phyloP scores from a whole-genome alignment of 768 basidiomycete species.

The Phlegmacium glaucopus region DNA sequence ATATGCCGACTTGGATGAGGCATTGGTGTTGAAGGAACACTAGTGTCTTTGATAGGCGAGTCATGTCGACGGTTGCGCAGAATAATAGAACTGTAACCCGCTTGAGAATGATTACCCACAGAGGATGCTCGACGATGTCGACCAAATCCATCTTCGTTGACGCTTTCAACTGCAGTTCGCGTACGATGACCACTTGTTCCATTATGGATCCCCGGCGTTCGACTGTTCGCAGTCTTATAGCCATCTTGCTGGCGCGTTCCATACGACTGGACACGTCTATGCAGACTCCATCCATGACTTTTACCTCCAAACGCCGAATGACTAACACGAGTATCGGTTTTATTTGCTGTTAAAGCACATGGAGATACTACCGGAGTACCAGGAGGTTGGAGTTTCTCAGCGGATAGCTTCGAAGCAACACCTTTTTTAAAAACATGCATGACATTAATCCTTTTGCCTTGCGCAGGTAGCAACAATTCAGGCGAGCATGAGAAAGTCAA shows the following conservation, averaged over 20 bases:
- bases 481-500: conserved; percentile 76
- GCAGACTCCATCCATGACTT: conserved; percentile 12
- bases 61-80: too few species aligned
- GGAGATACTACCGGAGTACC: conserved; percentile 2
- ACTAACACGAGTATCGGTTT: conserved; percentile 9
- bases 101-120: conserved; percentile 11
- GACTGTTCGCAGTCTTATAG: too few species aligned
- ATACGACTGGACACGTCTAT: conserved; percentile 22
- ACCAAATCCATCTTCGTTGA: neutral
- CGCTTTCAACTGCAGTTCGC: neutral
- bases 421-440: conserved; percentile 74
- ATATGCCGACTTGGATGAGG: neutral
- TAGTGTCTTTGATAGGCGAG: neutral
- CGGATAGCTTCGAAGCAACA: conserved; percentile 58
- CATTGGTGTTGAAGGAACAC: neutral
- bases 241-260: neutral
- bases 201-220: too few species aligned
- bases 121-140: conserved; percentile 16
- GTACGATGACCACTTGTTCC: neutral
- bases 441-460: conserved; percentile 64
- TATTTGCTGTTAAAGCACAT: neutral
- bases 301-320: conserved; percentile 1
- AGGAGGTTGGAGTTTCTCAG: conserved; percentile 53
- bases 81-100: neutral
- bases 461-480: conserved; percentile 54